Evolutionary conservation across 441 rosid genomes (phyloP).

Genomic region (Syzygium syzygioides): DNA sequence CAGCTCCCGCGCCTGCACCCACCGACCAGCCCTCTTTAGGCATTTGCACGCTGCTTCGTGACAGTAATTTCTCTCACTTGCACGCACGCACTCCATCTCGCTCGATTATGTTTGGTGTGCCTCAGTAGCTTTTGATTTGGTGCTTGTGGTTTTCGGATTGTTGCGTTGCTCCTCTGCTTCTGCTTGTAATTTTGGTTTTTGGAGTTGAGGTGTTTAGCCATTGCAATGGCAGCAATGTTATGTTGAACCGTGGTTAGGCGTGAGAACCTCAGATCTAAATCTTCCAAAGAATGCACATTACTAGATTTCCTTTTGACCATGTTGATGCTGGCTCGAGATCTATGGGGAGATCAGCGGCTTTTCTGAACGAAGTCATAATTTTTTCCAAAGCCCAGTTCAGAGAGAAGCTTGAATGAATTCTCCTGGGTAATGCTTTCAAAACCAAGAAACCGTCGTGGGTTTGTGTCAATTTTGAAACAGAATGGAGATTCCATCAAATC

Average conservation of each 20-base stretch:
- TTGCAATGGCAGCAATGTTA: too few relatives aligned
- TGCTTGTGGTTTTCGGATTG: too few relatives aligned
- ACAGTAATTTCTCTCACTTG: too few relatives aligned
- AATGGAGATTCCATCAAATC: background rate
- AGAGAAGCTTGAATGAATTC: background rate
- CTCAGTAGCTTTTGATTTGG: too few relatives aligned
- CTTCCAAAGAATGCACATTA: background rate
- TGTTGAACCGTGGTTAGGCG: background rate
- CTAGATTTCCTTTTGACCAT: background rate
- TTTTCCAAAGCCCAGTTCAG: background rate
- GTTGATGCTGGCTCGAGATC: background rate
- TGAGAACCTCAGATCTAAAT: background rate
- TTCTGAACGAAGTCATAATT: background rate
- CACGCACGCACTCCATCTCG: too few relatives aligned
- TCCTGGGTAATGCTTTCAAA: background rate
- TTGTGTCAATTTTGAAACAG: background rate
- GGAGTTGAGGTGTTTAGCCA: too few relatives aligned
- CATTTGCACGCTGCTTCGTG: too few relatives aligned
- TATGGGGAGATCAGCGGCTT: background rate
- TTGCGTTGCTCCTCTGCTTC: too few relatives aligned
- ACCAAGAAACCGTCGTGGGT: background rate
- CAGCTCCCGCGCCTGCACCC: too few relatives aligned
- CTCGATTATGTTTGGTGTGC: too few relatives aligned
- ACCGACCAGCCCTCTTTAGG: too few relatives aligned
- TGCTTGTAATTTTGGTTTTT: too few relatives aligned